A percentile compares a stretch with the other conserved stretches of the same genome.
phyloP scores from a whole-genome alignment of 2,329 filamentous ascomycete genomes.

The Botryotinia calthae region DNA sequence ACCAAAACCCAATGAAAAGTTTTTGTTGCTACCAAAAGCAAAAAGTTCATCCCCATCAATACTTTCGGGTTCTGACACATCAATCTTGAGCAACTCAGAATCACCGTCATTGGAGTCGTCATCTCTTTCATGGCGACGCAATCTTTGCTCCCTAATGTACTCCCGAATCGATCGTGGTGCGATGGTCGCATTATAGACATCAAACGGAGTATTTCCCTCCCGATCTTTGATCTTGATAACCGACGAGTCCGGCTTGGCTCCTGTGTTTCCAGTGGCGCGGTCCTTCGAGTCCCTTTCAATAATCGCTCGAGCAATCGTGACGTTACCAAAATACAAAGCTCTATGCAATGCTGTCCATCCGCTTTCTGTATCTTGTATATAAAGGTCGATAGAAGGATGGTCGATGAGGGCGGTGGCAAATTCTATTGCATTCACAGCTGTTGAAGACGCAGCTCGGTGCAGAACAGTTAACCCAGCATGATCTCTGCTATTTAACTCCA shows the following conservation, averaged over 20 bases:
- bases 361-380: slow-evolving; percentile 83
- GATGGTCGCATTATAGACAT: slow-evolving; percentile 86
- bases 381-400: slow-evolving; percentile 80
- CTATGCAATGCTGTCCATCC: slow-evolving; percentile 95
- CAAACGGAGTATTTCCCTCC: slow-evolving; percentile 92
- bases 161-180: slow-evolving; percentile 66
- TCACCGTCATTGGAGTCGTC: slow-evolving; percentile 45
- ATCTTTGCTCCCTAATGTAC: slow-evolving; percentile 21
- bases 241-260: slow-evolving; percentile 60
- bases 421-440: slow-evolving; percentile 61
- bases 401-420: slow-evolving; percentile 81
- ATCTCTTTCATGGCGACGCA: background rate
- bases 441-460: slow-evolving; percentile 78
- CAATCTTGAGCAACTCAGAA: background rate
- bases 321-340: slow-evolving; percentile 85
- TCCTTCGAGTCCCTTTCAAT: slow-evolving; percentile 68
- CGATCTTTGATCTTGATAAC: slow-evolving; percentile 94
- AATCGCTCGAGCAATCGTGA: slow-evolving; percentile 78
- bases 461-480: slow-evolving; percentile 77
- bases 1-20: slow-evolving; percentile 87
- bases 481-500: slow-evolving; percentile 84
- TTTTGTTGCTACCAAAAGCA: slow-evolving; percentile 95
- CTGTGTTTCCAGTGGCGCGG: slow-evolving; percentile 45
- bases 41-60: slow-evolving; percentile 77
- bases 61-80: slow-evolving; percentile 35